Evolutionary conservation across 805 yeast species (phyloP).

Genomic region (Ogataea trehaloabstinens): DNA sequence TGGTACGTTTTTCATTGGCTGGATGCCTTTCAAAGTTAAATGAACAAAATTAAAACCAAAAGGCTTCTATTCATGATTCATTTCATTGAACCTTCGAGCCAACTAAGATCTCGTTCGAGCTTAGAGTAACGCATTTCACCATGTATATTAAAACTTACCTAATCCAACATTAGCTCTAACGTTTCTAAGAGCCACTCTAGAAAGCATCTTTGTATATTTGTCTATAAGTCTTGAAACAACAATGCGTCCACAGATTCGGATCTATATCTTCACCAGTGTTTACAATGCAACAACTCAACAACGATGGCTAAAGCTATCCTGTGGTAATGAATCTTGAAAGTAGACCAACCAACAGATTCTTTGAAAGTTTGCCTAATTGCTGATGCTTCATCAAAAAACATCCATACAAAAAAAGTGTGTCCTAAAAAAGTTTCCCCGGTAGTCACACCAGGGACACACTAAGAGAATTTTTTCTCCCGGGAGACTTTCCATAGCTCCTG

Average conservation of each 20-base stretch:
- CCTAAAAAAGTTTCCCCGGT: neutral
- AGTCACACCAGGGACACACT: neutral
- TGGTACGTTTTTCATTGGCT: constrained; percentile 6
- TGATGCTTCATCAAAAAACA: neutral
- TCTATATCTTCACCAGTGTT: neutral
- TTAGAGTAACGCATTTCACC: too few relatives aligned
- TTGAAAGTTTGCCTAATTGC: too few relatives aligned
- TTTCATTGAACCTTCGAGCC: too few relatives aligned
- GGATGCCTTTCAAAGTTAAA: neutral
- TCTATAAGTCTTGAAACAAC: constrained; percentile 1
- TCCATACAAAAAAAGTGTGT: neutral
- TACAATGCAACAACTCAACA: neutral
- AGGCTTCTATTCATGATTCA: too few relatives aligned
- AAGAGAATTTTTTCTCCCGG: neutral
- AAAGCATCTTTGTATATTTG: constrained; percentile 22
- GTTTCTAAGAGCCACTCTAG: constrained; percentile 31
- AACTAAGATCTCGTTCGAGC: too few relatives aligned
- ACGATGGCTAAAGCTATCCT: too few relatives aligned
- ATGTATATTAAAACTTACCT: constrained; percentile 28
- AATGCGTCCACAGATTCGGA: neutral
- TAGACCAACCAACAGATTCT: too few relatives aligned
- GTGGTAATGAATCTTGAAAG: too few relatives aligned
- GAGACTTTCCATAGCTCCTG: neutral
- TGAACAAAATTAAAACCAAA: neutral
- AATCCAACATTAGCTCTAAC: constrained; percentile 27